Evolutionary conservation across 164 flowering plant genomes (phyloP), one percentile per base, ranked within the genome.

Genomic region (Amborella trichopoda): DNA sequence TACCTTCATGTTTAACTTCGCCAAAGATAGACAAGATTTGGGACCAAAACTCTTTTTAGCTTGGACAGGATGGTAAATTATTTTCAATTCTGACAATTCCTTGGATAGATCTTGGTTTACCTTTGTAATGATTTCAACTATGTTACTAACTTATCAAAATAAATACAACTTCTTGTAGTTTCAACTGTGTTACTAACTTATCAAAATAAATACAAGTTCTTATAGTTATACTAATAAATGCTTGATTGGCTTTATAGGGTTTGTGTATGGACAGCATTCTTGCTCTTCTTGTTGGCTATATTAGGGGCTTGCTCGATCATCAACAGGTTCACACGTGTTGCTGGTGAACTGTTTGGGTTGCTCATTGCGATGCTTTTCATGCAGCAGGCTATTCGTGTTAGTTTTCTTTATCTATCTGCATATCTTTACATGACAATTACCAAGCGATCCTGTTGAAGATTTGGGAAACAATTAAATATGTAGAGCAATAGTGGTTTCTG

Each of bases 351-450:
- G 21, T 91, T 91, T 63, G 98, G 98, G 26, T 65, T 87, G 54
- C 80, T 91, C n/a, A 91, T 91, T 36, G 96, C 98, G 40, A 81
- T 87, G 94, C 90, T 91, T 27, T 91, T 91, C 63, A 81, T 91
- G 93, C 98, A 91, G 70, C 81, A 91, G 62, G 98, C 98, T 22
- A 80, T 91, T 55, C 65, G 78, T 58, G 98, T 87, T 50, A 74
- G 81, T 38, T 49, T 39, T 23, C 40, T 51, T 44, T 32, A 36
- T 26, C 6, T 48, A 28, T 40, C 6, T 41, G 26, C 9, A 3
- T 24, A 28, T 39, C 36, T 19, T 38, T 41, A 44, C 27, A 38
- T 52, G 36, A 28, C 33, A 41, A 34, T 40, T 28, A 32, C 18
- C 9, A 13, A 16, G 16, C 16, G 8, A 13, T 39, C 8, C 16